phyloP scores from a whole-genome alignment of 257 asterid genomes.

The Solanum dulcamara region DNA sequence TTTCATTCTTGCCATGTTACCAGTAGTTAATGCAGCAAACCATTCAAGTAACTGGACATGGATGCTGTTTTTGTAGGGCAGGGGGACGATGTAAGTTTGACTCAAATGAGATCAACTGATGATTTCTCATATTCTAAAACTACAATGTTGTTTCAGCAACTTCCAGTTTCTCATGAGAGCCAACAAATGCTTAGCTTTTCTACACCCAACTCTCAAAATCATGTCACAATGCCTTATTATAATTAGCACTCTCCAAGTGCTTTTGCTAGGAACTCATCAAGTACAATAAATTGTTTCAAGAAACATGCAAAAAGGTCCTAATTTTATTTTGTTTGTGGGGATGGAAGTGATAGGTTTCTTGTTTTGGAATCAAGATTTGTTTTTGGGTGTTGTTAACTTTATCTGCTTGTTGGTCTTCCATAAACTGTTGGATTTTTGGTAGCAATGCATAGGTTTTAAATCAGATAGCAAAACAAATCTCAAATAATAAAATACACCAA shows the following conservation, averaged over 20 bases:
- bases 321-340: neutral
- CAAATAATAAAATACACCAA: no score
- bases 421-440: neutral
- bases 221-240: constrained; percentile 30
- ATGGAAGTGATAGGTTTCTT: no score
- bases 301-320: neutral
- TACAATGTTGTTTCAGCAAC: constrained; percentile 19
- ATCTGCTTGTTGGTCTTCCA: no score
- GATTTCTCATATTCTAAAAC: constrained; percentile 16
- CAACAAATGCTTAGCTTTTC: constrained; percentile 94
- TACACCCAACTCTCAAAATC: constrained; percentile 38
- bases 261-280: constrained; percentile 12
- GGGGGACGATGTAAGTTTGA: neutral
- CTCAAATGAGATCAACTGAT: constrained; percentile 1
- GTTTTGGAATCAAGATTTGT: neutral
- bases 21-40: neutral
- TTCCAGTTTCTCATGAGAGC: constrained; percentile 8
- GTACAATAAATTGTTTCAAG: no score
- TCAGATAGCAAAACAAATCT: no score
- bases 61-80: neutral
- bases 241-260: constrained; percentile 29
- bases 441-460: no score
- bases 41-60: neutral
- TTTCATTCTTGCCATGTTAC: neutral
- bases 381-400: neutral